Evolutionary conservation across 805 yeast genomes (phyloP).

Genomic region (Barnettozyma californica): DNA sequence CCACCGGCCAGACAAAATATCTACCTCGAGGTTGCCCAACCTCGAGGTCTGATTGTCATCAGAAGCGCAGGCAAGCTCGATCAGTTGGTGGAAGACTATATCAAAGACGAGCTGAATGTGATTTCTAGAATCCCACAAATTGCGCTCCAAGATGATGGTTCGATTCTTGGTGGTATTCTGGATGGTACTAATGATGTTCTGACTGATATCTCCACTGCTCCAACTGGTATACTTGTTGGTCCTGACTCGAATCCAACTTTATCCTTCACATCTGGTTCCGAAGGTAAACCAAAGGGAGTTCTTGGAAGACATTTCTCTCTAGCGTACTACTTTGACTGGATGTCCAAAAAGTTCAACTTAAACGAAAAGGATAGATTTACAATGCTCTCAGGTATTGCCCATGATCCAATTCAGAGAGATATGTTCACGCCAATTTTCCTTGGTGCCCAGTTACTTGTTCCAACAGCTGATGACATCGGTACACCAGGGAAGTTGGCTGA

Average conservation of each 20-base stretch:
- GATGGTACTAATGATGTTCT: constrained; percentile 44
- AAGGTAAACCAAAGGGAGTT: constrained; percentile 98
- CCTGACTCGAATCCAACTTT: constrained; percentile 97
- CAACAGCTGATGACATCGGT: constrained; percentile 96
- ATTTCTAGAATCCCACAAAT: constrained; percentile 71
- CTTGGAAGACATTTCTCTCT: constrained; percentile 95
- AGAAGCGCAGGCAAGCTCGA: constrained; percentile 85
- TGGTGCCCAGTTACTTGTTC: constrained; percentile 90
- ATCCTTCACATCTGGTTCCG: constrained; percentile 95
- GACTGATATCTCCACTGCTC: constrained; percentile 39
- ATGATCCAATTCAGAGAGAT: constrained; percentile 98
- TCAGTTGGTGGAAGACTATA: constrained; percentile 72
- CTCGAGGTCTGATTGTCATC: constrained; percentile 83
- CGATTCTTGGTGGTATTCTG: constrained; percentile 52
- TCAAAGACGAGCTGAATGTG: constrained; percentile 65
- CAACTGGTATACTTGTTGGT: constrained; percentile 90
- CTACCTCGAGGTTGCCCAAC: constrained; percentile 89
- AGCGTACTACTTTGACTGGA: constrained; percentile 98
- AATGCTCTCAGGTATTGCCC: constrained; percentile 98
- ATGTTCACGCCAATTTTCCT: constrained; percentile 96
- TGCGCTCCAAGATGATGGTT: constrained; percentile 72
- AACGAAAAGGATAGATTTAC: constrained; percentile 83
- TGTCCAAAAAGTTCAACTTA: constrained; percentile 80
- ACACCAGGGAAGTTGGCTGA: constrained; percentile 97
- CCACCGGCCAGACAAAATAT: constrained; percentile 97